A percentile compares a stretch with the other conserved stretches of the same genome.
Conservation (phyloP, 2,329 filamentous ascomycete genomes). For the Aspergillus flavus region DNA sequence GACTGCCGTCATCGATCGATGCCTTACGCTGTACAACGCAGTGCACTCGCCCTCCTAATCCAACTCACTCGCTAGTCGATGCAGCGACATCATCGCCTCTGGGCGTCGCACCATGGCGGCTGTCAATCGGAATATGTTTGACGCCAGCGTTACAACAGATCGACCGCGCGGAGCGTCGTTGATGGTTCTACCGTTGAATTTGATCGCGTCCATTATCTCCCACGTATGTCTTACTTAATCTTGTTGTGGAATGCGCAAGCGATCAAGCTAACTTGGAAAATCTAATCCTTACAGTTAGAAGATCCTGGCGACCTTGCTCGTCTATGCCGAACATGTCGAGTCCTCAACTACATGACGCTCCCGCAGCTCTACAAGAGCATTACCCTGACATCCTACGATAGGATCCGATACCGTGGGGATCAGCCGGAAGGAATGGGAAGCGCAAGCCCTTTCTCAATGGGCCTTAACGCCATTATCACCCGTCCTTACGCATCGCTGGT, state of each 20-base stretch:
- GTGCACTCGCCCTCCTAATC: not conserved
- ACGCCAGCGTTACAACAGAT: constrained; percentile 35
- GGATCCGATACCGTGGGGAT: constrained; percentile 61
- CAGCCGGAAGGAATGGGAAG: constrained; percentile 63
- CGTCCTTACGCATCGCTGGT: constrained; percentile 57
- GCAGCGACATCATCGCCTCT: constrained; percentile 26
- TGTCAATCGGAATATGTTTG: constrained; percentile 48
- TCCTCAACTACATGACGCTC: constrained; percentile 66
- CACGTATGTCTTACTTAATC: constrained; percentile 44
- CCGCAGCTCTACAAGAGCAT: constrained; percentile 63
- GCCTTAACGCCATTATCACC: constrained; percentile 63
- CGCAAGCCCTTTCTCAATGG: constrained; percentile 65
- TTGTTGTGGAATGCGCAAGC: not conserved
- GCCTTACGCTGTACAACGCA: constrained; percentile 8
- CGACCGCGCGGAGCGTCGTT: constrained; percentile 34
- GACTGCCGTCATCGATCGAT: constrained; percentile 14
- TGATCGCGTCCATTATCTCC: constrained; percentile 60
- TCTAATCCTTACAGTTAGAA: constrained; percentile 51
- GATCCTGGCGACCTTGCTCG: constrained; percentile 61
- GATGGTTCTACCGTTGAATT: constrained; percentile 57
- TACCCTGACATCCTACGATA: constrained; percentile 59
- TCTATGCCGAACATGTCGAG: constrained; percentile 61
- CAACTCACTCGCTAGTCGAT: constrained; percentile 27
- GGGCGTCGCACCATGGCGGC: constrained; percentile 43
- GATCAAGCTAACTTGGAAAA: not conserved